These are phyloP conservation scores for Talaromyces nanjingensis DNA, from an alignment of 495 filamentous ascomycete species.

Conservation along the genomic window DNA sequence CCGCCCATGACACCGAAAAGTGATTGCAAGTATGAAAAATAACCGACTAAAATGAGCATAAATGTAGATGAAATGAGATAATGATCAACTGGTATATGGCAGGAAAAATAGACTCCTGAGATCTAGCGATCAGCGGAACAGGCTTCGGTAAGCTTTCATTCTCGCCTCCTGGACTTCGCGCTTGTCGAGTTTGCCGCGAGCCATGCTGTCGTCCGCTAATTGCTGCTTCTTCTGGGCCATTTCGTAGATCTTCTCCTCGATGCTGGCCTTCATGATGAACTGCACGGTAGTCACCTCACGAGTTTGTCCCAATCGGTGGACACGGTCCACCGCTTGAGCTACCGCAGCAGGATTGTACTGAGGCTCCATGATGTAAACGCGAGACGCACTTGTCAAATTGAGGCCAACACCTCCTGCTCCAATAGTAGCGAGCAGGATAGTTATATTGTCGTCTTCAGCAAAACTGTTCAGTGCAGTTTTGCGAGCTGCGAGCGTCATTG, in stretches of 20 bases:
- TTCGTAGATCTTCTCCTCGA: conserved; percentile 89
- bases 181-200: conserved; percentile 61
- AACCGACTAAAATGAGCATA: not conserved
- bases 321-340: conserved; percentile 87
- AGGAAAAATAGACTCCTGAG: not conserved
- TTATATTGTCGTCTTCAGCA: conserved; percentile 60
- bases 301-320: conserved; percentile 89
- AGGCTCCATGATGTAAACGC: conserved; percentile 95
- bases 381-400: conserved; percentile 78
- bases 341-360: conserved; percentile 95
- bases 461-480: conserved; percentile 68
- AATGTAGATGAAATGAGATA: conserved; percentile 2
- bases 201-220: conserved; percentile 80
- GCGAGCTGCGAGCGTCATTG: conserved; percentile 67
- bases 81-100: not conserved
- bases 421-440: conserved; percentile 84
- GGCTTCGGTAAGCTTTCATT: conserved; percentile 70
- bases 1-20: conserved; percentile 7
- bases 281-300: conserved; percentile 72
- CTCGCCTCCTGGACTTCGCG: conserved; percentile 67
- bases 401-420: conserved; percentile 87
- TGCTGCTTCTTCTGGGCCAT: conserved; percentile 87
- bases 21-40: not conserved
- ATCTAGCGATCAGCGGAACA: conserved; percentile 58
- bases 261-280: conserved; percentile 82